These are phyloP conservation scores for Gloeophyllum trabeum DNA, from an alignment of 768 basidiomycete genomes.

Conservation along the genomic window DNA sequence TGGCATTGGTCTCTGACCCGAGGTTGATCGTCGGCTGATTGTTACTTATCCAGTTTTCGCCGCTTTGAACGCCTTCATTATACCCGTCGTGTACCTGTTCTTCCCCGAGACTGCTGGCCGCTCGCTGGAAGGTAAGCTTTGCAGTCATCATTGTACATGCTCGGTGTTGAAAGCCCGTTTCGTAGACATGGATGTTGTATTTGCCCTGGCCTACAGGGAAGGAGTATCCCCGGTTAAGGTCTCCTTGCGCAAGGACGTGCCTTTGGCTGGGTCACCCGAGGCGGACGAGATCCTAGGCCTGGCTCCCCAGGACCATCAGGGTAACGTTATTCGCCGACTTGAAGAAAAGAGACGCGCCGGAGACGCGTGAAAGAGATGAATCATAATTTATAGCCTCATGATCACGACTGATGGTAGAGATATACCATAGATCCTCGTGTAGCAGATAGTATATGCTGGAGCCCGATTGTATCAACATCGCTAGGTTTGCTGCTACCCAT, in stretches of 20 bases:
- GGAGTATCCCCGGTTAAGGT: conserved; percentile 22
- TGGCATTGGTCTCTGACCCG: too few relatives aligned
- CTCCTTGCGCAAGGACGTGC: conserved; percentile 20
- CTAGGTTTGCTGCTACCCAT: too few relatives aligned
- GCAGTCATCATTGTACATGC: not conserved
- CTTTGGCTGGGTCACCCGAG: conserved; percentile 20
- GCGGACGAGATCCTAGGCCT: conserved; percentile 23
- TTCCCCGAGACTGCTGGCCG: conserved; percentile 53
- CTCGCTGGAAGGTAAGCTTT: conserved; percentile 31
- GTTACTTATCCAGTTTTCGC: conserved; percentile 47
- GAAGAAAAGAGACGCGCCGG: not conserved
- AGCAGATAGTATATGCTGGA: too few relatives aligned
- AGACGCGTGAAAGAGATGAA: too few relatives aligned
- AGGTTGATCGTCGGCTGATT: too few relatives aligned
- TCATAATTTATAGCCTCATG: too few relatives aligned
- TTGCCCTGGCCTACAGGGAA: conserved; percentile 21
- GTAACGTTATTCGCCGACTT: not conserved
- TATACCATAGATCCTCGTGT: too few relatives aligned
- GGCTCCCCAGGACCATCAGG: not conserved
- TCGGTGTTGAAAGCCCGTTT: not conserved
- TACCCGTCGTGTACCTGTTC: conserved; percentile 47
- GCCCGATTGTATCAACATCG: too few relatives aligned
- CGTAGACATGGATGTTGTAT: conserved; percentile 23
- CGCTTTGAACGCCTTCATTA: conserved; percentile 40
- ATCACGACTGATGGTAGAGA: too few relatives aligned